These are phyloP conservation scores for Sparassis latifolia DNA, from an alignment of 1,284 basidiomycete species.

Conservation along the genomic window DNA sequence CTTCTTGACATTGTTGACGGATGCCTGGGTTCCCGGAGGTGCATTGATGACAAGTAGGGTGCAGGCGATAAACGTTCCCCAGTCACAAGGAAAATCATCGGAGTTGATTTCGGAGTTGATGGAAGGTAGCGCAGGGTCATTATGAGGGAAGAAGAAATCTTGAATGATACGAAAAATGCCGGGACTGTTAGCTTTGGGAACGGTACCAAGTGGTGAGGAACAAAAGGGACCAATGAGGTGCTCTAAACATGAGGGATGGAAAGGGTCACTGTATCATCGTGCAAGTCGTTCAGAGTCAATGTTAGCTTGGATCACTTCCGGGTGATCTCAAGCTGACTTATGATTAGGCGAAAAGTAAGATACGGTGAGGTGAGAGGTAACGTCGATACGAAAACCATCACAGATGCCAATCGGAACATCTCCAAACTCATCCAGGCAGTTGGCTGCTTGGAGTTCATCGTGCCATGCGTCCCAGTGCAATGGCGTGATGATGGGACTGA, in stretches of 20 bases:
- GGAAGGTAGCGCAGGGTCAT: slow-evolving; percentile 18
- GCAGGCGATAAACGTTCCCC: slow-evolving; percentile 28
- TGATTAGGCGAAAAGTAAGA: not conserved
- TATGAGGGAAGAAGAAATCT: slow-evolving; percentile 30
- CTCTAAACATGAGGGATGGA: slow-evolving; percentile 23
- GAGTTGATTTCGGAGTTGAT: slow-evolving; percentile 23
- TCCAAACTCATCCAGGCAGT: not conserved
- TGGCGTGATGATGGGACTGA: not conserved
- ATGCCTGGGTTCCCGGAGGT: slow-evolving; percentile 22
- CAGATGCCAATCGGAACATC: not conserved
- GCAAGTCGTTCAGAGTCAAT: slow-evolving; percentile 26
- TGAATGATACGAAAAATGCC: slow-evolving; percentile 26
- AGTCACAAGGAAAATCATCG: slow-evolving; percentile 27
- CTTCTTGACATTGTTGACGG: slow-evolving; percentile 30
- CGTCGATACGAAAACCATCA: not conserved
- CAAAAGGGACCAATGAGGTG: slow-evolving; percentile 30
- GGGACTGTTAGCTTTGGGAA: slow-evolving; percentile 26
- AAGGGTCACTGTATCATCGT: slow-evolving; percentile 27
- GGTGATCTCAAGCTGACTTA: not conserved
- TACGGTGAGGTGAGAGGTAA: not conserved
- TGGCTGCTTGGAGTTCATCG: not conserved
- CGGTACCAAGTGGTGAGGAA: slow-evolving; percentile 30
- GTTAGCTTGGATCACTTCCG: slow-evolving; percentile 15
- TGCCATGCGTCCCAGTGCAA: not conserved
- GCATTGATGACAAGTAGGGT: slow-evolving; percentile 8